Evolutionary conservation across 2,329 filamentous ascomycete species (phyloP).

Genomic region (Pseudogymnoascus sp.): DNA sequence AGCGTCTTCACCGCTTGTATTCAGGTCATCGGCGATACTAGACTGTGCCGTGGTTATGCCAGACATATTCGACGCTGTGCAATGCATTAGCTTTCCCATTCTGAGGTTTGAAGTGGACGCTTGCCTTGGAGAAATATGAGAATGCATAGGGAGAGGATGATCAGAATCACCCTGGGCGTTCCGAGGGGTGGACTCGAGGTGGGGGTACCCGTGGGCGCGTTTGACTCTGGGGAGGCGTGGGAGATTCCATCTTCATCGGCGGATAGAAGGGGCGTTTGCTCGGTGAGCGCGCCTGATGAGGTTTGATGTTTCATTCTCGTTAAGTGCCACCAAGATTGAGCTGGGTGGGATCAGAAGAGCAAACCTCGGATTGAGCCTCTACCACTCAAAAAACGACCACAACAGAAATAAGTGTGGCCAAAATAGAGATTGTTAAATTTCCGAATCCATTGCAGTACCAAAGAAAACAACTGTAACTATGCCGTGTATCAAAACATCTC

Average conservation of each 20-base stretch:
- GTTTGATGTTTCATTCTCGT: neutral
- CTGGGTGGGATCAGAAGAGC: neutral
- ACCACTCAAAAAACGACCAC: neutral
- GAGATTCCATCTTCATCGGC: neutral
- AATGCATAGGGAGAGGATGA: conserved; percentile 45
- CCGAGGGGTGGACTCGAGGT: conserved; percentile 23
- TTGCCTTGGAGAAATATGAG: conserved; percentile 54
- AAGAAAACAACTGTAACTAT: neutral
- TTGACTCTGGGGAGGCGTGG: neutral
- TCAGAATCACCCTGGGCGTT: conserved; percentile 32
- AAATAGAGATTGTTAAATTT: neutral
- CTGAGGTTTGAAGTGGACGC: conserved; percentile 11
- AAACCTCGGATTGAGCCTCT: neutral
- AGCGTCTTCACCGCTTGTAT: conserved; percentile 57
- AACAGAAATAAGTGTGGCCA: neutral
- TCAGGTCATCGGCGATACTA: conserved; percentile 63
- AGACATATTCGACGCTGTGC: conserved; percentile 57
- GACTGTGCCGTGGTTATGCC: conserved; percentile 77
- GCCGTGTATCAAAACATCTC: neutral
- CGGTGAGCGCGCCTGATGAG: neutral
- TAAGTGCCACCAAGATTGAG: neutral
- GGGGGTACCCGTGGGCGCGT: neutral
- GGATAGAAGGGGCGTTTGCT: neutral
- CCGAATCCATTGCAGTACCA: neutral
- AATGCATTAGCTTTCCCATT: neutral